A percentile compares a stretch with the other conserved stretches of the same genome.
phyloP scores from a whole-genome alignment of 179 eudicot species.

The Vitellaria paradoxa region DNA sequence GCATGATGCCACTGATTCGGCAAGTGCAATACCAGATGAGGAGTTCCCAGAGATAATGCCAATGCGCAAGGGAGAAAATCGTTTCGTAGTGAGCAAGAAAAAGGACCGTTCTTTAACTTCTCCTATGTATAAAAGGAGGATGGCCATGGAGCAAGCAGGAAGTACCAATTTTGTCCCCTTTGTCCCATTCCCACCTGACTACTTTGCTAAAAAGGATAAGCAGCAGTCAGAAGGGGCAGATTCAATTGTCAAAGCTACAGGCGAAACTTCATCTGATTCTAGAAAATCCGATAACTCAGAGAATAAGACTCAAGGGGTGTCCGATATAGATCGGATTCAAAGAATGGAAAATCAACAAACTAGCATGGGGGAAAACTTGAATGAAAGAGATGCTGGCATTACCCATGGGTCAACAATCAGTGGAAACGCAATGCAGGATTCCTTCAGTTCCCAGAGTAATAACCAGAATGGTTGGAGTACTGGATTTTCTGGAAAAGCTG shows the following conservation, averaged over 20 bases:
- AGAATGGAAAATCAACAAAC: constrained; percentile 24
- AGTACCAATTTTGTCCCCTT: constrained; percentile 70
- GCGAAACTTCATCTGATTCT: constrained; percentile 17
- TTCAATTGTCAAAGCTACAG: constrained; percentile 16
- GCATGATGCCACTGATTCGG: constrained; percentile 38
- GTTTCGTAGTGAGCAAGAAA: constrained; percentile 68
- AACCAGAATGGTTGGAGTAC: background rate
- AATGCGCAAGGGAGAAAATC: constrained; percentile 71
- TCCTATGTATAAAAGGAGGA: constrained; percentile 60
- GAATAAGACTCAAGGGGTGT: background rate
- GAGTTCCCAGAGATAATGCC: constrained; percentile 84
- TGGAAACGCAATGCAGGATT: constrained; percentile 16
- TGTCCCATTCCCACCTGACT: constrained; percentile 92
- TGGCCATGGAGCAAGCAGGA: constrained; percentile 61
- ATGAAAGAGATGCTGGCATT: constrained; percentile 9
- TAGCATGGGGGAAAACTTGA: constrained; percentile 2
- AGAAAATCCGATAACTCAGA: background rate
- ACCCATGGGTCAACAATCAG: constrained; percentile 12
- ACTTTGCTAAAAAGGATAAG: constrained; percentile 55
- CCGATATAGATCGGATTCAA: background rate
- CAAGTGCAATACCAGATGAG: constrained; percentile 41
- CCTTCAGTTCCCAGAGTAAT: constrained; percentile 8
- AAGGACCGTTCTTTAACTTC: constrained; percentile 81
- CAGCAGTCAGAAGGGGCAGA: constrained; percentile 22
- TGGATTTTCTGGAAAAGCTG: constrained; percentile 20